A percentile compares a stretch with the other conserved stretches of the same genome.
These are phyloP conservation scores for Pleurotus ostreatus DNA, from an alignment of 768 basidiomycete species.

Conservation along the genomic window DNA sequence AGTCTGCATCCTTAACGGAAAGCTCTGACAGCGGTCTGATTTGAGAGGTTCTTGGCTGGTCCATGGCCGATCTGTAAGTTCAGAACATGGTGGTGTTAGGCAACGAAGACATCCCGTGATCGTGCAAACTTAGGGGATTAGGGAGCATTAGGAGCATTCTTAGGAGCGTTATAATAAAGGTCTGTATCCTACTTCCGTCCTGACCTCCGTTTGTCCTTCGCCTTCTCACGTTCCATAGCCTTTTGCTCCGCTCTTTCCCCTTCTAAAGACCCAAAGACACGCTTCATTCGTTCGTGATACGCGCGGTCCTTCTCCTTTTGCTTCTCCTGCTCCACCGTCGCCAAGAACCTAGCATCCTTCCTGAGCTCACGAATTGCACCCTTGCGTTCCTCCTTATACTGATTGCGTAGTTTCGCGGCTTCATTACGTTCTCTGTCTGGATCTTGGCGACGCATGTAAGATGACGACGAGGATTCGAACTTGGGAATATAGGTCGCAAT, in stretches of 20 bases:
- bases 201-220: slow-evolving; percentile 69
- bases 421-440: slow-evolving; percentile 92
- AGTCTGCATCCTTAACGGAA: slow-evolving; percentile 24
- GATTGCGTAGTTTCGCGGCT: slow-evolving; percentile 75
- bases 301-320: slow-evolving; percentile 79
- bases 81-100: not conserved
- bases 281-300: slow-evolving; percentile 83
- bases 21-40: slow-evolving; percentile 25
- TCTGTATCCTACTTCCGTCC: slow-evolving; percentile 54
- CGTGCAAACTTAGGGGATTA: too few relatives aligned
- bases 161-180: too few relatives aligned
- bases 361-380: slow-evolving; percentile 95
- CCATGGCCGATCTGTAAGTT: slow-evolving; percentile 1
- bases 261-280: slow-evolving; percentile 72
- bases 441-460: slow-evolving; percentile 76
- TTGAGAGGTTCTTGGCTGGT: slow-evolving; percentile 21
- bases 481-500: slow-evolving; percentile 93
- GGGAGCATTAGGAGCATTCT: too few relatives aligned
- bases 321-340: slow-evolving; percentile 79
- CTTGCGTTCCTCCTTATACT: slow-evolving; percentile 94
- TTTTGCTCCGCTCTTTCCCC: slow-evolving; percentile 95
- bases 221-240: slow-evolving; percentile 81
- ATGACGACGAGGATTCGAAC: slow-evolving; percentile 70
- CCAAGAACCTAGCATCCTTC: slow-evolving; percentile 93
- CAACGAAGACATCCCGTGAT: too few relatives aligned